Evolutionary conservation across 805 yeast genomes (phyloP).

Genomic region (Wickerhamomyces ciferrii): DNA sequence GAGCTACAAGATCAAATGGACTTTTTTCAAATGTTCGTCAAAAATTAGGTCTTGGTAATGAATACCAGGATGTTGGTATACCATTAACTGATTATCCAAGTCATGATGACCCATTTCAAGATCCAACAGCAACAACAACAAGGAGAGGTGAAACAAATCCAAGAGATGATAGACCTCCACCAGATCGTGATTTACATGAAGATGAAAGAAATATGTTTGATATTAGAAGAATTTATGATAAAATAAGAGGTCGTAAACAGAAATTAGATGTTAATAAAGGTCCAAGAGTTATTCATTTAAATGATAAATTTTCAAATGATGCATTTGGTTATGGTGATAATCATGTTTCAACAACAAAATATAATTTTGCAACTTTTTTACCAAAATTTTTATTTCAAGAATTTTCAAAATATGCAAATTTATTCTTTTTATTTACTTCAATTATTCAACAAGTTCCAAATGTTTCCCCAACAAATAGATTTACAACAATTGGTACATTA

Average conservation of each 20-base stretch:
- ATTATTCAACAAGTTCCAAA: constrained; percentile 94
- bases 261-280: constrained; percentile 23
- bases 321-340: constrained; percentile 64
- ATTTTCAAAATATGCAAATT: constrained; percentile 93
- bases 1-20: constrained; percentile 1
- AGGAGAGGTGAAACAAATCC: constrained; percentile 5
- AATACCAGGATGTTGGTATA: constrained; percentile 21
- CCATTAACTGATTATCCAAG: constrained; percentile 18
- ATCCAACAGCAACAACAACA: constrained; percentile 7
- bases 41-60: constrained; percentile 15
- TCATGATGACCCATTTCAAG: constrained; percentile 19
- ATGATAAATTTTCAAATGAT: constrained; percentile 52
- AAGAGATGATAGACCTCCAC: constrained; percentile 9
- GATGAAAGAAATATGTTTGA: constrained; percentile 30
- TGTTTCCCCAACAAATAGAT: constrained; percentile 94
- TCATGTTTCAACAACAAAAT: constrained; percentile 92
- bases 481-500: constrained; percentile 91
- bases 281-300: constrained; percentile 64
- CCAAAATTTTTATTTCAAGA: constrained; percentile 96
- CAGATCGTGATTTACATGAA: constrained; percentile 21
- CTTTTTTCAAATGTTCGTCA: constrained; percentile 17
- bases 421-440: constrained; percentile 90
- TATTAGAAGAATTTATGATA: constrained; percentile 32
- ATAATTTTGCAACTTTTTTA: constrained; percentile 85
- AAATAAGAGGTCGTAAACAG: constrained; percentile 24